These are phyloP conservation scores for Euphorbia pulcherrima DNA, from an alignment of 345 rosid species.

Conservation along the genomic window DNA sequence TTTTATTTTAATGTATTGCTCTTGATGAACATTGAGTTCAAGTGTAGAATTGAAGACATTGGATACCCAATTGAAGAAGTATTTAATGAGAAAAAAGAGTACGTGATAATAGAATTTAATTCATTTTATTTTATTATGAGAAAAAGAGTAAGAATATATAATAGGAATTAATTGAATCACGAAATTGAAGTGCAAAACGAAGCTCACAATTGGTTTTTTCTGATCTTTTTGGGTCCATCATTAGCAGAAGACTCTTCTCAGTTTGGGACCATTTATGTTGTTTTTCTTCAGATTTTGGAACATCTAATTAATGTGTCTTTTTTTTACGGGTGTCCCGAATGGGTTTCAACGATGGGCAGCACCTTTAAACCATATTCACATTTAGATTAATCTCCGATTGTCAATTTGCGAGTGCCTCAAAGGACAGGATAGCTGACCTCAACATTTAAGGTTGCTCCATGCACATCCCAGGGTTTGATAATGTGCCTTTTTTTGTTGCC, in stretches of 20 bases:
- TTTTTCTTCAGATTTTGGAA: conserved; percentile 5
- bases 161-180: conserved; percentile 40
- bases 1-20: neutral
- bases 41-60: conserved; percentile 7
- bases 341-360: no score
- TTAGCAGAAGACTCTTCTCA: conserved; percentile 15
- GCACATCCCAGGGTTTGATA: no score
- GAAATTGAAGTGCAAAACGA: conserved; percentile 39
- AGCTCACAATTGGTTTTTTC: conserved; percentile 19
- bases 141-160: no score
- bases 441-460: no score
- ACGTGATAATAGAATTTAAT: no score
- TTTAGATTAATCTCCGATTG: no score
- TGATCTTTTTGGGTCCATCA: conserved; percentile 8
- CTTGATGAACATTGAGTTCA: neutral
- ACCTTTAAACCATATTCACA: no score
- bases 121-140: no score
- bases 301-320: conserved; percentile 8
- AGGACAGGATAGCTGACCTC: no score
- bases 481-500: no score
- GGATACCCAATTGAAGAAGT: conserved; percentile 40
- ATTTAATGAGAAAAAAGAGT: neutral
- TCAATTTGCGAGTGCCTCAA: no score
- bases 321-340: no score
- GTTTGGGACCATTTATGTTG: neutral